Conservation (phyloP, 1,139 yeast species). For the Kazachstania sp. region DNA sequence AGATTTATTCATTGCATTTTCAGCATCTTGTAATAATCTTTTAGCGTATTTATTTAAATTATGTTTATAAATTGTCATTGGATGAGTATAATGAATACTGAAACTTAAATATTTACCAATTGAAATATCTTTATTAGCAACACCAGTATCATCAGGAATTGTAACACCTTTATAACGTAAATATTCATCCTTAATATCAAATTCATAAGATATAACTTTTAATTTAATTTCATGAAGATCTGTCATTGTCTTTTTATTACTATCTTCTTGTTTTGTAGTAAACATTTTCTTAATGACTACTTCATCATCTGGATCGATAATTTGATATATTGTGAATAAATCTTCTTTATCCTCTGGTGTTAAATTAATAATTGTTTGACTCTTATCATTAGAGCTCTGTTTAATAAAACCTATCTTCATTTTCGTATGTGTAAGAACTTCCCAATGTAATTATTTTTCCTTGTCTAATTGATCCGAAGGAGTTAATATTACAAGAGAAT, state of each 20-base stretch:
- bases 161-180: conserved; percentile 79
- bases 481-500: too few species aligned
- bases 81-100: conserved; percentile 61
- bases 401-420: conserved; percentile 9
- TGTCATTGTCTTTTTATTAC: conserved; percentile 22
- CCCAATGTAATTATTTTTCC: neutral
- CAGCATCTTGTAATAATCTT: conserved; percentile 57
- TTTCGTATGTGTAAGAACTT: neutral
- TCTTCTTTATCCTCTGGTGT: conserved; percentile 87
- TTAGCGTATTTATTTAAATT: conserved; percentile 76
- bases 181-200: conserved; percentile 65
- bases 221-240: conserved; percentile 30
- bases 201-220: conserved; percentile 62
- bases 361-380: conserved; percentile 38
- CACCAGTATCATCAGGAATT: conserved; percentile 45
- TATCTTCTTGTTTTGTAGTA: conserved; percentile 21
- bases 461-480: neutral
- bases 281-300: conserved; percentile 51
- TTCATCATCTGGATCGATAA: conserved; percentile 68
- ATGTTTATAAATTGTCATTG: conserved; percentile 61
- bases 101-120: conserved; percentile 83
- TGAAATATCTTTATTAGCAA: conserved; percentile 48
- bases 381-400: conserved; percentile 6
- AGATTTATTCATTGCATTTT: conserved; percentile 69
- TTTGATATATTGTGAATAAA: conserved; percentile 81